Percentiles rank a stretch among this genome's conserved stretches.
These are phyloP conservation scores for Malassezia arunalokei DNA, from an alignment of 1,284 basidiomycete genomes.

Conservation along the genomic window DNA sequence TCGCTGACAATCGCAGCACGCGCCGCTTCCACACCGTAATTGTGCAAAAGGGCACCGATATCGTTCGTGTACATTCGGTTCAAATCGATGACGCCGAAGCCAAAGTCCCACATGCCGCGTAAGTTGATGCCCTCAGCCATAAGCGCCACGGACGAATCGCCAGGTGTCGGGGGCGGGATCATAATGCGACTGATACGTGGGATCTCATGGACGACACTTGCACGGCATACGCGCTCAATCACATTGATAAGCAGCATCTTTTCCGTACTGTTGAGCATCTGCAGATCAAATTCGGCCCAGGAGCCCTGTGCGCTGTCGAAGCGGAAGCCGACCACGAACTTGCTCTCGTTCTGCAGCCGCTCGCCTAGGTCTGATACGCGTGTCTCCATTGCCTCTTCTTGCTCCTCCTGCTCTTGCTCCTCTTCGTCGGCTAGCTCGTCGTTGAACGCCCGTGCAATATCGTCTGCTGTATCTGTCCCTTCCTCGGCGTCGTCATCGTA, in stretches of 20 bases:
- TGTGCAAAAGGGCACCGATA: constrained; percentile 77
- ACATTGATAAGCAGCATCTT: constrained; percentile 45
- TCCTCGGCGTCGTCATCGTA: constrained; percentile 52
- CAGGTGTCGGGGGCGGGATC: constrained; percentile 32
- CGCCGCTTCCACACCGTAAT: constrained; percentile 57
- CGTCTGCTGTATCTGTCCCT: constrained; percentile 25
- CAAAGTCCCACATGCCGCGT: constrained; percentile 76
- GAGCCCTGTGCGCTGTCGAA: constrained; percentile 57
- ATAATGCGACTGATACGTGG: constrained; percentile 36
- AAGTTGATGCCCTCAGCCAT: constrained; percentile 56
- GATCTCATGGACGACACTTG: constrained; percentile 42
- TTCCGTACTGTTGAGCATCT: constrained; percentile 29
- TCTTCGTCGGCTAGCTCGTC: constrained; percentile 17
- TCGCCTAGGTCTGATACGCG: constrained; percentile 47
- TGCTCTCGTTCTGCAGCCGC: constrained; percentile 50
- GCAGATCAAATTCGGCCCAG: constrained; percentile 43
- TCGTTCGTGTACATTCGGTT: constrained; percentile 85
- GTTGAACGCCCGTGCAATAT: constrained; percentile 58
- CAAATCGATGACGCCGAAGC: constrained; percentile 65
- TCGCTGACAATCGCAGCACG: constrained; percentile 53
- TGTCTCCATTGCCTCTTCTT: constrained; percentile 24
- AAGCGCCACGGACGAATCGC: constrained; percentile 23
- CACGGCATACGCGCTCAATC: constrained; percentile 40
- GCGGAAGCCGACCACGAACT: constrained; percentile 56
- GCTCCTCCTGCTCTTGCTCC: constrained; percentile 23